Evolutionary conservation across 305 asterid genomes (phyloP), one percentile per base, ranked within the genome.

Genomic region (Fraxinus greggii): DNA sequence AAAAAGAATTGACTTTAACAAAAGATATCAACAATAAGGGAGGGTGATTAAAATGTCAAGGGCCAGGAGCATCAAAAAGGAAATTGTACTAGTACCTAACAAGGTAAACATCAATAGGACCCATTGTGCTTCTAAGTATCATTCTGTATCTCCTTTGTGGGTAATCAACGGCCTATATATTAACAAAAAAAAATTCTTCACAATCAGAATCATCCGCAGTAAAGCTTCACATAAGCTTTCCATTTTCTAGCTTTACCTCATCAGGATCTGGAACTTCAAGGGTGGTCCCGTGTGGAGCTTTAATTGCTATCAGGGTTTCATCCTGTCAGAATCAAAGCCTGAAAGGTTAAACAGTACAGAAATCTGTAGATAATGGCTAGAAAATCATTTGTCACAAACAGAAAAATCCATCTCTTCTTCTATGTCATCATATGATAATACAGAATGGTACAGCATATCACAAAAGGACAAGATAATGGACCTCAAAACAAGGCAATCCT

Each of bases 241-340:
- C 40, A 51, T 75, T 61, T 80, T 75, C 80, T 40, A 29, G 35
- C 56, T 69, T 28, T 87, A 93, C 98, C 98, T 95, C 99, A 79
- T 95, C 97, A 76, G 98, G 98, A 86, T 95, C 97, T 77, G 99
- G 98, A 86, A 95, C 99, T 90, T 95, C 99, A 28, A 95, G 92
- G 79, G 98, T 95, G 40, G 98, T 95, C 32, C 98, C 98, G 78
- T 95, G 99, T 32, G 98, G 98, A 72, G 99, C 99, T 92, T 95
- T 95, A 88, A 95, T 88, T 51, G 99, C 99, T 85, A 95, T 93
- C 45, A 95, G 90, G 78, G 98, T 95, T 90, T 94, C 92, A 90
- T 93, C 93, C 99, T 95, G 92, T 86, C 83, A 81, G 79, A 84
- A 59, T 42, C 28, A 67, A 74, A 9, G 75, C 70, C 33, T 80